These are phyloP conservation scores for Nyssa sinensis DNA, from an alignment of 148 eudicot genomes.

Conservation along the genomic window DNA sequence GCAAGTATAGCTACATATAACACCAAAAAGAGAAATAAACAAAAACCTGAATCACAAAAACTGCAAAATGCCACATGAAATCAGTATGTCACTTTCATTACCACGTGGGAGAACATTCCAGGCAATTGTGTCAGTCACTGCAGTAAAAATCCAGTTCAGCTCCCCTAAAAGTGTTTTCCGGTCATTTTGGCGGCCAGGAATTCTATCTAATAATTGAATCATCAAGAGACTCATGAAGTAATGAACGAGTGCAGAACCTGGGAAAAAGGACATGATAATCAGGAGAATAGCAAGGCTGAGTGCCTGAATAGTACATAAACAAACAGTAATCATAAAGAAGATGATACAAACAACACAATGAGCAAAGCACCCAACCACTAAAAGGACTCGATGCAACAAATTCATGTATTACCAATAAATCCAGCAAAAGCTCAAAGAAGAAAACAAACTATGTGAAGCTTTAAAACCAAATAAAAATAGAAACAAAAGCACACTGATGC, in stretches of 20 bases:
- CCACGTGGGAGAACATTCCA: conserved; percentile 99
- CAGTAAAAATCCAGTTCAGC: conserved; percentile 97
- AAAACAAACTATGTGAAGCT: not conserved
- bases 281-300: not conserved
- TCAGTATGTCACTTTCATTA: conserved; percentile 20
- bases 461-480: no score
- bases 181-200: conserved; percentile 98
- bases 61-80: not conserved
- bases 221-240: conserved; percentile 72
- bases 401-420: not conserved
- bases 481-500: no score
- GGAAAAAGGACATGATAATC: conserved; percentile 7
- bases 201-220: conserved; percentile 79
- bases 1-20: conserved; percentile 7
- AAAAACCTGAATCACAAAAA: not conserved
- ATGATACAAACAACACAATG: not conserved
- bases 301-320: not conserved
- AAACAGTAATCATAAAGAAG: not conserved
- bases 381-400: not conserved
- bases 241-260: conserved; percentile 95
- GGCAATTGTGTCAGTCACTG: conserved; percentile 97
- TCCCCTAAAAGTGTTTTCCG: conserved; percentile 97
- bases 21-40: conserved; percentile 6
- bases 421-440: not conserved
- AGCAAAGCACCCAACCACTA: not conserved